These are phyloP conservation scores for Heliamphora exappendiculata DNA, from an alignment of 148 eudicot species.

Conservation along the genomic window DNA sequence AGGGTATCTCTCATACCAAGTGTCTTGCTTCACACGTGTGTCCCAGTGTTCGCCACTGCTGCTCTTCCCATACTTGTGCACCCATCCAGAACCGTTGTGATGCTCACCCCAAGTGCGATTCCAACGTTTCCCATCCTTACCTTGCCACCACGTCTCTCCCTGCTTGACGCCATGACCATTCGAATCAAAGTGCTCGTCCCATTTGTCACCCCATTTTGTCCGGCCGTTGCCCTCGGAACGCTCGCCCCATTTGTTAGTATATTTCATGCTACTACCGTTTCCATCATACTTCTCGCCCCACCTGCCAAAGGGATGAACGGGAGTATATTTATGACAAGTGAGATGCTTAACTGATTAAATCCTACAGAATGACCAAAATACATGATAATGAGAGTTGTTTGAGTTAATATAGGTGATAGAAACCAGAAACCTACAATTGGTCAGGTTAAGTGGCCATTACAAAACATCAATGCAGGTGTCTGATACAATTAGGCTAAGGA, in stretches of 20 bases:
- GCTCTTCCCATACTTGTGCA: constrained; percentile 89
- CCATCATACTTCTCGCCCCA: constrained; percentile 97
- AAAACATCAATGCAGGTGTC: neutral
- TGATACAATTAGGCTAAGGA: neutral
- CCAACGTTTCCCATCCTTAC: constrained; percentile 72
- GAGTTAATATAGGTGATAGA: neutral
- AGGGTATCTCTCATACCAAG: constrained; percentile 84
- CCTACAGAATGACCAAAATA: neutral
- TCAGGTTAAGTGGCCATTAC: neutral
- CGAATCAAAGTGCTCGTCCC: constrained; percentile 78
- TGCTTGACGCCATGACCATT: constrained; percentile 68
- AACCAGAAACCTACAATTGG: neutral
- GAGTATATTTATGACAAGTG: neutral
- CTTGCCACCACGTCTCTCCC: constrained; percentile 96
- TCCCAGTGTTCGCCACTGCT: constrained; percentile 95
- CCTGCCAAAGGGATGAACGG: constrained; percentile 27
- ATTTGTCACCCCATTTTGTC: constrained; percentile 97
- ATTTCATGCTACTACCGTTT: constrained; percentile 65
- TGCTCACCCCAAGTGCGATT: constrained; percentile 93
- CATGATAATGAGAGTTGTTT: neutral
- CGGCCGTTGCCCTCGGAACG: constrained; percentile 72
- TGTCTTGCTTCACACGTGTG: constrained; percentile 66
- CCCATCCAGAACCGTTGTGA: constrained; percentile 87
- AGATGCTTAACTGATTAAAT: neutral
- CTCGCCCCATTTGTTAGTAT: constrained; percentile 98